Evolutionary conservation across 139 green algal genomes (phyloP), one percentile per base, ranked within the genome.

Genomic region (Chara braunii): DNA sequence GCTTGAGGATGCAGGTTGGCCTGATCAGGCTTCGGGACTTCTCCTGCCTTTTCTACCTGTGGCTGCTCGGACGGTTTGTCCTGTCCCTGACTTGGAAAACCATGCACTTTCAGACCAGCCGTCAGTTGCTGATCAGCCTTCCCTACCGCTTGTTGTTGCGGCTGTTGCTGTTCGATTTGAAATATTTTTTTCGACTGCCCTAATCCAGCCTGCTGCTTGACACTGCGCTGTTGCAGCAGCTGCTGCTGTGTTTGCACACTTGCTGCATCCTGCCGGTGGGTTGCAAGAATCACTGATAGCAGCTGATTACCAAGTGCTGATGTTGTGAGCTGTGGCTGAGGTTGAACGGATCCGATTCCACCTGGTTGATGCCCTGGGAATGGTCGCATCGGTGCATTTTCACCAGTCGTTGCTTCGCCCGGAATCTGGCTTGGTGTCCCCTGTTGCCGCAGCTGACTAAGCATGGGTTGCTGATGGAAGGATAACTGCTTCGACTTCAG

Each of bases 91-190:
- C 37, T 28, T 54, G 37, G 33, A 45, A 24, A 37, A 3, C 56
- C 28, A n/a, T 37, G 43, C 22, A 65, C 56, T 18, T 44, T 58
- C 45, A 55, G 8, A 4, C 36, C 56, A 57, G 23, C 8, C 24
- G 22, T 5, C 43, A 23, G 36, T 22, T 28, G 23, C 61, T 18
- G 40, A 65, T 37, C 42, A 22, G 32, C 30, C 23, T n/a, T 18
- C 24, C 14, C 33, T 37, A 33, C 28, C 56, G 36, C 23, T 30
- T 55, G 45, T 7, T 5, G 6, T 6, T 65, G 56, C 45, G 30
- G 45, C 45, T 54, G 45, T 2, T 54, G 45, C 42, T 65, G 56
- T 1, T 43, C 3, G 26, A 43, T 26, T 9, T 42, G 45, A 26
- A 43, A 28, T 14, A 43, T 26, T 28, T 14, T 54, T 12, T 18